phyloP scores from a whole-genome alignment of 176 grass and related monocot genomes.

The maize (Zea mays) region Zm-B73-REFERENCE-NAM-5.0 NC_050101.1:169016501-169017000 shows the following conservation, averaged over 20 bases:
- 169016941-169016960: slow-evolving; percentile 11
- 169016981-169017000: neutral
- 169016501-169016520: slow-evolving; percentile 97
- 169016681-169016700: slow-evolving; percentile 74
- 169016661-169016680: slow-evolving; percentile 84
- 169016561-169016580: slow-evolving; percentile 8
- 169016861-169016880: slow-evolving; percentile 4
- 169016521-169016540: slow-evolving; percentile 85
- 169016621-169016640: slow-evolving; percentile 64
- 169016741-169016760: slow-evolving; percentile 27
- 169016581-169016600: neutral
- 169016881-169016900: slow-evolving; percentile 3
- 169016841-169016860: neutral
- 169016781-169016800: slow-evolving; percentile 88
- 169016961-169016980: slow-evolving; percentile 1
- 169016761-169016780: slow-evolving; percentile 75
- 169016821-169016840: slow-evolving; percentile 39
- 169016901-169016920: neutral
- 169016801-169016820: slow-evolving; percentile 90
- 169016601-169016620: slow-evolving; percentile 9
- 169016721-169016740: neutral
- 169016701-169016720: slow-evolving; percentile 19
- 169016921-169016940: neutral
- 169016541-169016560: slow-evolving; percentile 73
- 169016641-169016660: slow-evolving; percentile 95